These are phyloP conservation scores for Linaria vulgaris DNA, from an alignment of 257 asterid genomes.

Conservation along the genomic window DNA sequence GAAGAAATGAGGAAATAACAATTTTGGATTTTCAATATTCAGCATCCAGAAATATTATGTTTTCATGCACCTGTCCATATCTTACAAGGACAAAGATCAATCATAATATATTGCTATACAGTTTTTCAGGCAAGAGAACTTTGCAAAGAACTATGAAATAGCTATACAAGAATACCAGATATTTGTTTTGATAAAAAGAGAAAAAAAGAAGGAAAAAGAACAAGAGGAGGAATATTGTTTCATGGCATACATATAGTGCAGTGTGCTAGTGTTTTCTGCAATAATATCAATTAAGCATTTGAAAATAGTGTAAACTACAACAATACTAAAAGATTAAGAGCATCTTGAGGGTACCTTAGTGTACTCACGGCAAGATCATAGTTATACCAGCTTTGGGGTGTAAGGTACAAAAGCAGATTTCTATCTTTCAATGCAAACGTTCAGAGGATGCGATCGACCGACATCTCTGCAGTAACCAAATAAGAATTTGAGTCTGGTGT, in stretches of 20 bases:
- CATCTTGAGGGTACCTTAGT: not conserved
- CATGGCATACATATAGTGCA: not conserved
- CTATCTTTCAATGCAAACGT: constrained; percentile 96
- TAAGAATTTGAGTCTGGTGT: not conserved
- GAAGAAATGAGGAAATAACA: constrained; percentile 35
- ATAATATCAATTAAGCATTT: not conserved
- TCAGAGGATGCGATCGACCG: constrained; percentile 86
- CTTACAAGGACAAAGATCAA: no score
- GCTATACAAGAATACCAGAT: no score
- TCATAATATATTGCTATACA: no score
- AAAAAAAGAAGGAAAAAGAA: not conserved
- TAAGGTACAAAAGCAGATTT: constrained; percentile 70
- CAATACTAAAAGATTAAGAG: not conserved
- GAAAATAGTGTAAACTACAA: not conserved
- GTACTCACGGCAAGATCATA: not conserved
- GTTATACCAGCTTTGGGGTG: constrained; percentile 71
- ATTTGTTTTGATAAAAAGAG: no score
- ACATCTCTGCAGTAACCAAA: constrained; percentile 68
- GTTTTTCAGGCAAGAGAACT: no score
- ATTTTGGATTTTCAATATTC: constrained; percentile 27
- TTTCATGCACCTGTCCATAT: no score
- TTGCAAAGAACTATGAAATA: no score
- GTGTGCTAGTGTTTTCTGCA: not conserved
- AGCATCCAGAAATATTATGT: not conserved
- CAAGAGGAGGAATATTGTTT: constrained; percentile 1